These are phyloP conservation scores for Cercospora sp. DNA, from an alignment of 2,329 filamentous ascomycete species.

Conservation along the genomic window DNA sequence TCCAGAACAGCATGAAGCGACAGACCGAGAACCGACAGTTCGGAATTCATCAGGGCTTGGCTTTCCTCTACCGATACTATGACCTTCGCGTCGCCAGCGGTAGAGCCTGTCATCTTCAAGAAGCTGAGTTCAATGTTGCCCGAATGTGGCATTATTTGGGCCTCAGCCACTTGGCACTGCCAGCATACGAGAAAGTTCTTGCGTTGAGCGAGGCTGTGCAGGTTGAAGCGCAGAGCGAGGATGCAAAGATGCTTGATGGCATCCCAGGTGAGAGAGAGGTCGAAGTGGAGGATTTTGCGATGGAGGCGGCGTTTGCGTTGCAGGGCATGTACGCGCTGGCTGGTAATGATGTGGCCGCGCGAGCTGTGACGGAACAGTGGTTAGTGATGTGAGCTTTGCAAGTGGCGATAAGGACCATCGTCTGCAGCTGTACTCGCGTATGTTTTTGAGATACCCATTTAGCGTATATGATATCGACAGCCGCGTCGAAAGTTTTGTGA, in stretches of 20 bases:
- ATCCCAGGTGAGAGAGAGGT: conserved; percentile 29
- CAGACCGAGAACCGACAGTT: conserved; percentile 89
- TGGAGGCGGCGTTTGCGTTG: conserved; percentile 73
- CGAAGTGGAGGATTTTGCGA: conserved; percentile 58
- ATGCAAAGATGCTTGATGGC: conserved; percentile 40
- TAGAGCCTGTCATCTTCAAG: conserved; percentile 58
- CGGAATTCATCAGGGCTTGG: conserved; percentile 78
- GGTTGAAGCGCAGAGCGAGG: conserved; percentile 31
- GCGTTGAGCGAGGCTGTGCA: conserved; percentile 51
- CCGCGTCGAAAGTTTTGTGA: not conserved
- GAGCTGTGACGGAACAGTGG: conserved; percentile 59
- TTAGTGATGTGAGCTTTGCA: conserved; percentile 43
- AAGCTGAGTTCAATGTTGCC: conserved; percentile 80
- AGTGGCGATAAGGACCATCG: not conserved
- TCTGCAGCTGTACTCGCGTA: not conserved
- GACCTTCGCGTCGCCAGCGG: conserved; percentile 52
- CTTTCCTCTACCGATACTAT: conserved; percentile 76
- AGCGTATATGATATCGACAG: not conserved
- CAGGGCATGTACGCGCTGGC: conserved; percentile 65
- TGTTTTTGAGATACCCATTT: conserved; percentile 11
- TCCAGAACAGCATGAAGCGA: conserved; percentile 85
- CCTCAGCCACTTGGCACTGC: conserved; percentile 68
- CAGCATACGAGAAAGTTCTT: conserved; percentile 66
- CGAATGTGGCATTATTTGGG: conserved; percentile 75
- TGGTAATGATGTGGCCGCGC: conserved; percentile 63